A percentile compares a stretch with the other conserved stretches of the same genome.
These are phyloP conservation scores for Russula brevipes DNA, from an alignment of 768 basidiomycete species.

Conservation along the genomic window DNA sequence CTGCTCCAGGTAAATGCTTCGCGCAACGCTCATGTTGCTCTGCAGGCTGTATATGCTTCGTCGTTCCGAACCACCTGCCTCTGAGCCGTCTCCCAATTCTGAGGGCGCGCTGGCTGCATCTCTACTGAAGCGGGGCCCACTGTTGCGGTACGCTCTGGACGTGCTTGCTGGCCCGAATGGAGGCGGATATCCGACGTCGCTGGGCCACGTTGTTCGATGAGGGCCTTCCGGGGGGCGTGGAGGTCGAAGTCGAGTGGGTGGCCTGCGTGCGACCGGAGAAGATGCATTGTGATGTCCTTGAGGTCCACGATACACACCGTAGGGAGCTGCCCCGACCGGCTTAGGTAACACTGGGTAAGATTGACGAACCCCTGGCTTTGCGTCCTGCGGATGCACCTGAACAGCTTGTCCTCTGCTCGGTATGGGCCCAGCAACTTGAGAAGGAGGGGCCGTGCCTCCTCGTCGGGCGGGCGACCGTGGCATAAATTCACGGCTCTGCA, in stretches of 20 bases:
- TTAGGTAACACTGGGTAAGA: background rate
- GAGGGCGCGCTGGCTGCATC: background rate
- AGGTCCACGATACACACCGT: background rate
- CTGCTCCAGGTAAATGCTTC: conserved; percentile 9
- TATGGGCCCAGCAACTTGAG: background rate
- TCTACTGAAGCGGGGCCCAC: background rate
- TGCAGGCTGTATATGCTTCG: conserved; percentile 11
- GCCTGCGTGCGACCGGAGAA: background rate
- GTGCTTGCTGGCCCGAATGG: background rate
- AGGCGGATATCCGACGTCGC: background rate
- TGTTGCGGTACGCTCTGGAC: background rate
- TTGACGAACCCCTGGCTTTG: background rate
- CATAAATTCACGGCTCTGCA: too few species aligned
- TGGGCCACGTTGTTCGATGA: conserved; percentile 9
- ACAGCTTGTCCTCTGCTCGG: background rate
- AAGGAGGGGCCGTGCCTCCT: background rate
- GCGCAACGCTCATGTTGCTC: conserved; percentile 12
- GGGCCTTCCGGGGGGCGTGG: background rate
- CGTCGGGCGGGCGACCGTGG: background rate
- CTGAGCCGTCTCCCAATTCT: conserved; percentile 8
- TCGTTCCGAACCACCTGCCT: conserved; percentile 1
- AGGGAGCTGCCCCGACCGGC: background rate
- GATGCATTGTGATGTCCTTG: background rate
- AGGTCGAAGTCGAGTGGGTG: background rate
- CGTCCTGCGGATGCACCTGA: background rate